Base-by-base conservation (phyloP, 163 green algal species). In the Volvox carteri region DNA sequence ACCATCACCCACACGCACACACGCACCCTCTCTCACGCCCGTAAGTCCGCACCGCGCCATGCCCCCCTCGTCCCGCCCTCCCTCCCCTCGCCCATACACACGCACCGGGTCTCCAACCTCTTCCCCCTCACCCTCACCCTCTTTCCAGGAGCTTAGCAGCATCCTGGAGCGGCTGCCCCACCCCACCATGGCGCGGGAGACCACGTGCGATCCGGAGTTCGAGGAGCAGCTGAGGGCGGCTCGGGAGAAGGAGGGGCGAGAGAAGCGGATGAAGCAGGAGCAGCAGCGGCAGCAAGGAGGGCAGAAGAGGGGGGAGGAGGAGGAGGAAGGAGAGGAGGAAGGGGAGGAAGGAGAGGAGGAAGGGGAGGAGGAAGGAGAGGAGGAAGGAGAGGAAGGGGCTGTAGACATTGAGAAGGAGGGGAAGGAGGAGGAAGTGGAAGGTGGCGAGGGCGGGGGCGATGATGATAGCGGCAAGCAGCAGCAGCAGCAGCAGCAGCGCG, bases 151-250 rank as follows among this genome's bases (percentile, higher is more conserved):
- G 89, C 91, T 98, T 67, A 78, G 33, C 41, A 91, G 70, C 87
- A 98, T 98, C 79, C 90, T 98, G 76, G 95, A 96, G 11, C 92
- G 91, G 41, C 89, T 98, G 23, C 96, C 94, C 3, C 62, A 81
- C 54, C 42, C 91, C 72, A 70, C 86, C 42, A 72, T 79, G 37
- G 5, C 4, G 14, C 30, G 39, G 70, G 33, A 48, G 62, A 39
- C 23, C n/a, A 90, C 88, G 0, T 83, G 85, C 48, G 88, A 92
- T 76, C 21, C 37, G 8, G 88, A 92, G 65, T 92, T 87, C 35
- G 16, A 60, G 1, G 77, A 90, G 74, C 44, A 75, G 65, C 54
- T 41, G 60, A 2, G 56, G 54, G 21, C 68, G 33, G 81, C 83
- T 33, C 67, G 68, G 46, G 44, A 72, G 68, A 72, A 85, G 28